Percentiles rank a stretch among this genome's conserved stretches.
These are phyloP conservation scores for Dactylella cylindrospora DNA, from an alignment of 2,329 filamentous ascomycete species.

Conservation along the genomic window DNA sequence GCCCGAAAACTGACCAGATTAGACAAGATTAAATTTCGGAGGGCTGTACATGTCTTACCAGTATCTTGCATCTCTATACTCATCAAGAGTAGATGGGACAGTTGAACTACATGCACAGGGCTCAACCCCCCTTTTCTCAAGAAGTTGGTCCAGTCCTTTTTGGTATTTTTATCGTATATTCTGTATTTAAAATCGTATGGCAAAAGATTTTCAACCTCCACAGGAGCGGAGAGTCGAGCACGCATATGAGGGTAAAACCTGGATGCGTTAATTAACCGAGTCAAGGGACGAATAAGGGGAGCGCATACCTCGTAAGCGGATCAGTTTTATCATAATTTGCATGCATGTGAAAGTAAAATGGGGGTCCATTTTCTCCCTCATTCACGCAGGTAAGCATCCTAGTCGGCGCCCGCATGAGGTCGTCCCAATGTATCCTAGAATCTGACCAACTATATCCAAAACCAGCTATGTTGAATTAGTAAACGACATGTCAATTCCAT, in stretches of 20 bases:
- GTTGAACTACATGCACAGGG: slow-evolving; percentile 92
- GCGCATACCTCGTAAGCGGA: slow-evolving; percentile 69
- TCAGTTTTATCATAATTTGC: slow-evolving; percentile 81
- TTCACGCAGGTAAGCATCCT: slow-evolving; percentile 85
- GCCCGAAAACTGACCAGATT: slow-evolving; percentile 24
- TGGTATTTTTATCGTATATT: slow-evolving; percentile 97
- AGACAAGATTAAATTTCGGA: neutral
- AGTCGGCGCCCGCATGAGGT: slow-evolving; percentile 79
- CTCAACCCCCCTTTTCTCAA: slow-evolving; percentile 93
- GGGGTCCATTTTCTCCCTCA: slow-evolving; percentile 70
- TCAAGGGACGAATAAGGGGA: neutral
- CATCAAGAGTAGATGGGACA: slow-evolving; percentile 87
- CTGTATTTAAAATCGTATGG: slow-evolving; percentile 99
- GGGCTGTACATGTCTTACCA: slow-evolving; percentile 59
- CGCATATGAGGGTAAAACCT: slow-evolving; percentile 92
- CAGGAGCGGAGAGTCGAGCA: slow-evolving; percentile 83
- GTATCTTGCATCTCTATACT: slow-evolving; percentile 98
- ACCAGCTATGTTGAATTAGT: slow-evolving; percentile 58
- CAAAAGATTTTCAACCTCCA: slow-evolving; percentile 90
- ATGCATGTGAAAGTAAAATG: slow-evolving; percentile 96
- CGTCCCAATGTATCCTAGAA: slow-evolving; percentile 88
- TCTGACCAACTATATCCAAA: slow-evolving; percentile 96
- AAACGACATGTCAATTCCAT: neutral
- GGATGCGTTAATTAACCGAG: slow-evolving; percentile 50
- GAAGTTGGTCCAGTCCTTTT: slow-evolving; percentile 99